Evolutionary conservation across 306 rosid species (phyloP).

Genomic region (Dalbergia oliveri): DNA sequence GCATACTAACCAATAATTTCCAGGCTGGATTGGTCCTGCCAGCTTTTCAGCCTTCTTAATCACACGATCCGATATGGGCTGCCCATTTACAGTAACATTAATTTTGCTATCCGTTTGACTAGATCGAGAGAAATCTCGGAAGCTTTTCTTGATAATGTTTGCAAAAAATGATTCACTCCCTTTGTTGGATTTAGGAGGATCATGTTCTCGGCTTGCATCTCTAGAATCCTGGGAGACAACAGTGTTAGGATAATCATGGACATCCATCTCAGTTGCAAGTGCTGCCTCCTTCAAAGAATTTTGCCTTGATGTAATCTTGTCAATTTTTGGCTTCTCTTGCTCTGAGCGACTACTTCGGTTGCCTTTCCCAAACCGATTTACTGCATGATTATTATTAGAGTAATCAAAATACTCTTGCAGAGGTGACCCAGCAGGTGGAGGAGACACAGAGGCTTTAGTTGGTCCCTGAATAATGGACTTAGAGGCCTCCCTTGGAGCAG

Average conservation of each 20-base stretch:
- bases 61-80: conserved; percentile 66
- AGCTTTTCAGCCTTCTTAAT: conserved; percentile 89
- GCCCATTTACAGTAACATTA: conserved; percentile 81
- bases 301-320: conserved; percentile 75
- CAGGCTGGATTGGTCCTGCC: conserved; percentile 92
- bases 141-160: conserved; percentile 91
- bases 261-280: conserved; percentile 93
- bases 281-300: conserved; percentile 86
- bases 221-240: conserved; percentile 77
- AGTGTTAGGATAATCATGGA: conserved; percentile 78
- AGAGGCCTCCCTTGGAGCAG: conserved; percentile 57
- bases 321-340: conserved; percentile 77
- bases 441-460: conserved; percentile 59
- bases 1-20: conserved; percentile 85
- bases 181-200: conserved; percentile 66
- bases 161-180: conserved; percentile 89
- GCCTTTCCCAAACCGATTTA: conserved; percentile 76
- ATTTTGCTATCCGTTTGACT: conserved; percentile 66
- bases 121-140: conserved; percentile 75
- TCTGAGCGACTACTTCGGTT: conserved; percentile 91
- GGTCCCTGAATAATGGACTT: conserved; percentile 58
- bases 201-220: conserved; percentile 72
- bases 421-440: conserved; percentile 89
- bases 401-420: conserved; percentile 79
- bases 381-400: conserved; percentile 65